Conservation (phyloP, 768 basidiomycete genomes). For the Amanita subjunquillea region DNA sequence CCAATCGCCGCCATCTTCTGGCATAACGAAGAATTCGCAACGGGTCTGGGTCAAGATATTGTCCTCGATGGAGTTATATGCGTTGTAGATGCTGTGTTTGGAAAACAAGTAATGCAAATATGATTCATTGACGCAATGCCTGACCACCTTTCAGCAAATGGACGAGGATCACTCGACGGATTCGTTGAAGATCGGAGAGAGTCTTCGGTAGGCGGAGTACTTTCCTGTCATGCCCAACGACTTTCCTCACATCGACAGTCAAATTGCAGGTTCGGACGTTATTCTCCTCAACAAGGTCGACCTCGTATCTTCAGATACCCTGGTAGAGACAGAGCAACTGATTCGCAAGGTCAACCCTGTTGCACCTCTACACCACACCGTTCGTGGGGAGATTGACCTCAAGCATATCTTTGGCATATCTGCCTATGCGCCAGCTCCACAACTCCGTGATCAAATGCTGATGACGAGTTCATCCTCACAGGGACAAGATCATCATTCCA, state of each 20-base stretch:
- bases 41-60: slow-evolving; percentile 60
- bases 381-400: slow-evolving; percentile 66
- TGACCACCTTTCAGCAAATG: slow-evolving; percentile 58
- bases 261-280: slow-evolving; percentile 89
- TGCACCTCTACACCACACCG: slow-evolving; percentile 63
- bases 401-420: slow-evolving; percentile 67
- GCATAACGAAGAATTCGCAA: slow-evolving; percentile 75
- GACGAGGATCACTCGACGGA: slow-evolving; percentile 63
- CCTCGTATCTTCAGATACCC: slow-evolving; percentile 38
- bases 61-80: slow-evolving; percentile 84
- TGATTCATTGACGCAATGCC: slow-evolving; percentile 1
- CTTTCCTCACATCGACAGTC: slow-evolving; percentile 36
- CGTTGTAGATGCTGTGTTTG: slow-evolving; percentile 86
- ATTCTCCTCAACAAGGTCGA: slow-evolving; percentile 90
- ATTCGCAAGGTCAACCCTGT: slow-evolving; percentile 76
- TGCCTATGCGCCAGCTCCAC: slow-evolving; percentile 41
- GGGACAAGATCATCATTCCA: neutral
- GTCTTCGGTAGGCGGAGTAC: slow-evolving; percentile 47
- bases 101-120: slow-evolving; percentile 24
- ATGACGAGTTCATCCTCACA: slow-evolving; percentile 5
- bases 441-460: neutral
- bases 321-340: slow-evolving; percentile 41
- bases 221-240: neutral
- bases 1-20: slow-evolving; percentile 83
- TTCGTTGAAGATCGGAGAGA: slow-evolving; percentile 48